Evolutionary conservation across 2,329 filamentous ascomycete species (phyloP).

Genomic region (Beauveria medogensis): DNA sequence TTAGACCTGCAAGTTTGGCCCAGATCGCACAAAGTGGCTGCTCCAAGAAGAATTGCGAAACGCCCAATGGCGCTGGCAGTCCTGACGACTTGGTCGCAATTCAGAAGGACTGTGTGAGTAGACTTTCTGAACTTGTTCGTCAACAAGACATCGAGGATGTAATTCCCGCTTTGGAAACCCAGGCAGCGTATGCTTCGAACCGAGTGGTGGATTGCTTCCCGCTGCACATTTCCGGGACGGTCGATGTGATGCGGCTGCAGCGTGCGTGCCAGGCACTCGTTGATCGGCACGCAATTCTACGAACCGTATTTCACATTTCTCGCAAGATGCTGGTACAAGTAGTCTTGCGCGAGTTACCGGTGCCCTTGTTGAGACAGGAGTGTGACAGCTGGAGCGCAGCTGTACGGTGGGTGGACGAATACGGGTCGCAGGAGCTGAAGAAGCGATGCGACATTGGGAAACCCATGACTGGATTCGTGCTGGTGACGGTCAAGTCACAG

Average conservation of each 20-base stretch:
- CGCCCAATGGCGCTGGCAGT: background rate
- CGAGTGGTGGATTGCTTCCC: constrained; percentile 3
- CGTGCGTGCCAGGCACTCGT: background rate
- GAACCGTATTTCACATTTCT: background rate
- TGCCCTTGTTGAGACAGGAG: background rate
- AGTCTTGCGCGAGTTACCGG: background rate
- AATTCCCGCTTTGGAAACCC: background rate
- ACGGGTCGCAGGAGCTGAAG: background rate
- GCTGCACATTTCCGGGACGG: background rate
- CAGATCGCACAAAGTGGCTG: background rate
- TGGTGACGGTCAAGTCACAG: background rate
- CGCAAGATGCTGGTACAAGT: background rate
- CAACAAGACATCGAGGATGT: background rate
- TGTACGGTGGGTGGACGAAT: background rate
- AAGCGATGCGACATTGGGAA: background rate
- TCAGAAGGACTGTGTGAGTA: background rate
- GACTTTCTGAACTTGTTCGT: background rate
- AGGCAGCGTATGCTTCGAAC: background rate
- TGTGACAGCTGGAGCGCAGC: background rate
- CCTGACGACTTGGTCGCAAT: background rate
- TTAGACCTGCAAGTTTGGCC: background rate
- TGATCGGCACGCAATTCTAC: background rate
- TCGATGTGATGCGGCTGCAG: background rate
- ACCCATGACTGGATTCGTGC: background rate
- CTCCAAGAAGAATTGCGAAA: background rate